Evolutionary conservation across 78 protist genomes (phyloP).

Genomic region (Dictyostelium brefeldianum): DNA sequence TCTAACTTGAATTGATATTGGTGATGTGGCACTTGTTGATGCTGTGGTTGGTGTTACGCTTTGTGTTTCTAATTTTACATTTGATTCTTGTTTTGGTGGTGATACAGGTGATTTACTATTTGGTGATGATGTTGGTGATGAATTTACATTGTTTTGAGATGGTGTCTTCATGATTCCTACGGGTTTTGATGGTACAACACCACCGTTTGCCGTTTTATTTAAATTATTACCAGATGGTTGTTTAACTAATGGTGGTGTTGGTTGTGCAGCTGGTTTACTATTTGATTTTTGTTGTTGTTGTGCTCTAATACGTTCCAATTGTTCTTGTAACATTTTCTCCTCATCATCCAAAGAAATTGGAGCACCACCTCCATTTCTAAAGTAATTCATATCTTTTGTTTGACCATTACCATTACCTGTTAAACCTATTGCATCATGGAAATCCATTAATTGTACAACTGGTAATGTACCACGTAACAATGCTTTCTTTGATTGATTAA

Average conservation of each 20-base stretch:
- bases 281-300: slow-evolving; percentile 50
- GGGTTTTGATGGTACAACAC: background rate
- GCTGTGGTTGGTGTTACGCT: background rate
- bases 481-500: slow-evolving; percentile 48
- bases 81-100: background rate
- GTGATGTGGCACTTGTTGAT: background rate
- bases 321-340: slow-evolving; percentile 62
- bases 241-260: slow-evolving; percentile 11
- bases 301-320: slow-evolving; percentile 57
- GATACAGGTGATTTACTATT: slow-evolving; percentile 15
- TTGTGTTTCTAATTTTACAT: background rate
- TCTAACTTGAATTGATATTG: slow-evolving; percentile 52
- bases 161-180: background rate
- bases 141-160: background rate
- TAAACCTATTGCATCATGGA: slow-evolving; percentile 71
- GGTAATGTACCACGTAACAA: slow-evolving; percentile 60
- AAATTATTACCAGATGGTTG: slow-evolving; percentile 47
- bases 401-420: slow-evolving; percentile 30
- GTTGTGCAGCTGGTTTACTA: slow-evolving; percentile 20
- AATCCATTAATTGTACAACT: slow-evolving; percentile 73
- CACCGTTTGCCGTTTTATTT: background rate
- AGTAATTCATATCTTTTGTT: slow-evolving; percentile 47
- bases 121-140: slow-evolving; percentile 5
- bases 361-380: slow-evolving; percentile 30
- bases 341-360: slow-evolving; percentile 56